Base-by-base conservation (phyloP, 2,329 filamentous ascomycete genomes). In the Pestalotiopsis sp. region DNA sequence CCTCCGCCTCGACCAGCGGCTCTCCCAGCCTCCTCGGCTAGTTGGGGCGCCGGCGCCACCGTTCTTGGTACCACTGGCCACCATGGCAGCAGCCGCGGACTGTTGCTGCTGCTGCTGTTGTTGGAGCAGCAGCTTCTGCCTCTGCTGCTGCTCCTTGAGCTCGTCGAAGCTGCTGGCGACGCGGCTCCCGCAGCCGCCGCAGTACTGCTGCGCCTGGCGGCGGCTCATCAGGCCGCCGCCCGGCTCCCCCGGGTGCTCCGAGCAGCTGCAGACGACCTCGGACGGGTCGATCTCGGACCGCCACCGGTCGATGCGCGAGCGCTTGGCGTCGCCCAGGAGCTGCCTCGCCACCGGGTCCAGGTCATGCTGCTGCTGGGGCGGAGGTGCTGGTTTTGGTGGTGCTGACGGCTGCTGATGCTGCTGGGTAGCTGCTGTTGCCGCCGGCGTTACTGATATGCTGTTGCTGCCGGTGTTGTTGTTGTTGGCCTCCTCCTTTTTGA, bases 261-360 rank as follows among this genome's bases (percentile, higher is more conserved):
- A 76, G 67, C 78, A 80, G 65, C 71, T 74, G 72, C 81, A 81
- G 14, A 77, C 76, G 23, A 76, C 74, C 45, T 74, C 75, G 62
- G 80, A 77, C 25, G 77, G 75, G 45, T 79, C 78, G 62, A 88
- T 84, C 76, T 88, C 86, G 66, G 78, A 77, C 67, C 83, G 83
- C 86, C 86, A 88, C 69, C 84, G 79, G 69, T 84, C 76, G 71
- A 88, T 85, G 75, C 82, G 81, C 64, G 71, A 68, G 56, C 74
- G 69, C 68, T 75, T 77, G 38, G 67, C 68, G 41, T 68, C 63
- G 67, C 6, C 62, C 59, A 27, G 69, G 63, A 49, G 65, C 65
- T 65, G 39, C 38, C 66, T 61, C 45, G n/a, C n/a, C 9, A 62
- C 25, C 17, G 25, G 14, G 59, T 58, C 27, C 38, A 69, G 57